Evolutionary conservation across 352 stramenopile species (phyloP).

Genomic region (Saprolegnia diclina): DNA sequence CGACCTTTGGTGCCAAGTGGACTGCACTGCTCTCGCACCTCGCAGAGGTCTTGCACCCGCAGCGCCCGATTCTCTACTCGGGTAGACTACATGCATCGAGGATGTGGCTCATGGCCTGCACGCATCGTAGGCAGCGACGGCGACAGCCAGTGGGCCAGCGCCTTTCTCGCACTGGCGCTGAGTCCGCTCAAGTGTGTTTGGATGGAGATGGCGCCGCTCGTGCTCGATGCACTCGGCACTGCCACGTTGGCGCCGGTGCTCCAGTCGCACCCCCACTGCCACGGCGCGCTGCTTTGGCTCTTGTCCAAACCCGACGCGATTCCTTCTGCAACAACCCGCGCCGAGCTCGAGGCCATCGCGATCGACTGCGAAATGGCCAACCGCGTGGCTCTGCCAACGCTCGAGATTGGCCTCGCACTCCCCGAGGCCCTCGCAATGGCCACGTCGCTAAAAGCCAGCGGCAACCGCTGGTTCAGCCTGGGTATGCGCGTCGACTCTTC

Average conservation of each 20-base stretch:
- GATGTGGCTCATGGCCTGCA: no score
- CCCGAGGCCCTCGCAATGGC: not conserved
- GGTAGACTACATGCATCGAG: not conserved
- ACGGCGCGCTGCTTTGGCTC: not conserved
- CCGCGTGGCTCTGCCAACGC: constrained; percentile 1
- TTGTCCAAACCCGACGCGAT: not conserved
- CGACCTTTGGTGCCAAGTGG: not conserved
- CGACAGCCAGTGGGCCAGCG: not conserved
- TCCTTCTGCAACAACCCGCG: not conserved
- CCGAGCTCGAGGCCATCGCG: not conserved
- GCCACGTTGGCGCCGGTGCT: not conserved
- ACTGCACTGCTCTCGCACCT: constrained; percentile 1
- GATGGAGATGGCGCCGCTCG: constrained; percentile 7
- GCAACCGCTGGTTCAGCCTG: constrained; percentile 15
- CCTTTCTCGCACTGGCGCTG: not conserved
- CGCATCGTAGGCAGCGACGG: not conserved
- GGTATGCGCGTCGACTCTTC: constrained; percentile 7
- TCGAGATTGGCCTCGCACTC: constrained; percentile 5
- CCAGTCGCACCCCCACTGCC: not conserved
- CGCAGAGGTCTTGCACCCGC: not conserved
- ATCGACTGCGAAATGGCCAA: not conserved
- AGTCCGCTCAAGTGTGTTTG: constrained; percentile 18
- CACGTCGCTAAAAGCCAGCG: not conserved
- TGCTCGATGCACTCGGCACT: not conserved
- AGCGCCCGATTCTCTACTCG: not conserved